Base-by-base conservation (phyloP, 2,329 filamentous ascomycete genomes). In the Blastomyces emzantsi region DNA sequence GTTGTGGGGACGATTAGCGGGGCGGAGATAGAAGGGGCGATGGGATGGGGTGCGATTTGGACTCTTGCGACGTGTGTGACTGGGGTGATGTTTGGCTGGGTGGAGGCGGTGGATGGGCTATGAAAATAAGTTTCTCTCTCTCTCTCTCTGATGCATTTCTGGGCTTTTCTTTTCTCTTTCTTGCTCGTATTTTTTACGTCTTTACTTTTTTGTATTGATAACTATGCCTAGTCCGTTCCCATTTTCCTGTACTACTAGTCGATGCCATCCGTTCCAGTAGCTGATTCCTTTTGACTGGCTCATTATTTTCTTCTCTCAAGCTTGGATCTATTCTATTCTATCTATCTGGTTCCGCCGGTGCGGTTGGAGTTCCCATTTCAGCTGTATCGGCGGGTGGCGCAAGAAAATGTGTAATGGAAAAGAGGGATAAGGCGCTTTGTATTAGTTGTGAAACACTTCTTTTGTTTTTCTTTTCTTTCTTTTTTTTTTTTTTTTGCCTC, bases 31-130 rank as follows among this genome's bases (percentile, higher is more conserved):
- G 69, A 79, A 0, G 93, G 92, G 13, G 90, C 92, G 1, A 77
- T 81, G 2, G 84, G 83, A 0, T 97, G 92, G 81, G 86, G 89
- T 1, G 79, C 79, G 28, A 80, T 93, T 45, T 97, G 91, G 91
- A 84, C 84, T n/a, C 70, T 81, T 28, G 89, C 73, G 3, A 70
- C 69, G 1, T 49, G 73, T 64, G 64, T 66, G 11, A 69, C 70
- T 39, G 75, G 74, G 5, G 64, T 67, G 51, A 65, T 69, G 39
- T 78, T 75, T 66, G 71, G 71, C 36, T 78, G 76, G 76, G 72
- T 78, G 58, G 75, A 76, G 64, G 74, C 70, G 8, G 76, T 74
- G 15, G 55, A 49, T 60, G 36, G 58, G 13, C 36, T 60, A 43
- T 43, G 58, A 49, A 43, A 47, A 36, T 47, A 11, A 47, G 1